phyloP scores from a whole-genome alignment of 2,329 filamentous ascomycete genomes.

The Zymoseptoria pseudotritici region DNA sequence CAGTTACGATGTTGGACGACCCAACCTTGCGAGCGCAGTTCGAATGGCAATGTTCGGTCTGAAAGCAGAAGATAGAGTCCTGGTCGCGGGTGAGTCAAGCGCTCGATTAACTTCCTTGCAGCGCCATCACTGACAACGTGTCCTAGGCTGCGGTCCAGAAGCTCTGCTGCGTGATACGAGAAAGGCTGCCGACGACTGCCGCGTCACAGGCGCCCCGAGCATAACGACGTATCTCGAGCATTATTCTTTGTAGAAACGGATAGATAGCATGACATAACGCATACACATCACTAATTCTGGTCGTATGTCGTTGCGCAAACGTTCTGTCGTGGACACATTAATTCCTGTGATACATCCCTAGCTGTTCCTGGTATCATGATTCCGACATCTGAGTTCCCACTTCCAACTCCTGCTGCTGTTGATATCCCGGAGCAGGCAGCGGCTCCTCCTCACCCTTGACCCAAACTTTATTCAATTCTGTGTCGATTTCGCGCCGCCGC shows the following conservation, averaged over 20 bases:
- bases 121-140: not conserved
- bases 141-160: constrained; percentile 11
- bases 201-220: constrained; percentile 9
- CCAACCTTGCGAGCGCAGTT: constrained; percentile 5
- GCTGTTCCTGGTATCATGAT: not conserved
- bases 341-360: not conserved
- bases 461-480: constrained; percentile 63
- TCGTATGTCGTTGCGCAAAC: not conserved
- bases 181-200: constrained; percentile 7
- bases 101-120: not conserved
- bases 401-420: constrained; percentile 1
- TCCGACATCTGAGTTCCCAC: not conserved
- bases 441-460: constrained; percentile 37
- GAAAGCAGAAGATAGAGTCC: constrained; percentile 5
- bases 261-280: not conserved
- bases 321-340: not conserved
- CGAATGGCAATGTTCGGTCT: constrained; percentile 4
- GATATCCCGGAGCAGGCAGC: constrained; percentile 16
- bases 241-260: constrained; percentile 11
- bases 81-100: constrained; percentile 6
- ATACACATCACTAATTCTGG: not conserved
- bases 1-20: constrained; percentile 3
- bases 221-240: constrained; percentile 17
- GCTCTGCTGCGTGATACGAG: constrained; percentile 7
- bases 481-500: constrained; percentile 71